phyloP scores from a whole-genome alignment of 2,329 filamentous ascomycete genomes.

The Hypoxylon sp. region DNA sequence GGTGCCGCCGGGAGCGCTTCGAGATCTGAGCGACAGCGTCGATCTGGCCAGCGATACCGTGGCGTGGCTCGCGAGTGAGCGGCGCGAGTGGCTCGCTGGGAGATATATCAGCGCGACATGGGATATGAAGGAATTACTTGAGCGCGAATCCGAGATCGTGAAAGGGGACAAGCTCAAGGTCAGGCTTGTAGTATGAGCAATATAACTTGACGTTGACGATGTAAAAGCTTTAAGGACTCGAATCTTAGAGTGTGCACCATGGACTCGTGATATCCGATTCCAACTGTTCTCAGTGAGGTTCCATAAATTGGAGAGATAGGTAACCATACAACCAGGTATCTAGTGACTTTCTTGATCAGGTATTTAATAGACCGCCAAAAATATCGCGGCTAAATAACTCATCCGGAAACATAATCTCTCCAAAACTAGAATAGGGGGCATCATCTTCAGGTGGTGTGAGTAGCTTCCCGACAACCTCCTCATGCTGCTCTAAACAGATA shows the following conservation, averaged over 20 bases:
- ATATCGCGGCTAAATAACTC: conserved; percentile 25
- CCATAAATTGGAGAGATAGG: too few species aligned
- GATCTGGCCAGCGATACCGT: conserved; percentile 47
- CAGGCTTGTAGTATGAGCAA: conserved; percentile 42
- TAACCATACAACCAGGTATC: too few species aligned
- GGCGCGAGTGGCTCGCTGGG: conserved; percentile 54
- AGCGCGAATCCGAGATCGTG: conserved; percentile 51
- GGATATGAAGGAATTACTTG: conserved; percentile 54
- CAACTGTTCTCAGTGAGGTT: too few species aligned
- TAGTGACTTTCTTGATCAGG: too few species aligned
- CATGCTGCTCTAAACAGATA: conserved; percentile 61
- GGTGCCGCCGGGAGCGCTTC: conserved; percentile 38
- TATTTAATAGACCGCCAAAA: conserved; percentile 28
- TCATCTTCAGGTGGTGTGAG: conserved; percentile 40
- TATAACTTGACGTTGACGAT: too few species aligned
- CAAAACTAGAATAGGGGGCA: neutral
- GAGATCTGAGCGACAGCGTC: conserved; percentile 32
- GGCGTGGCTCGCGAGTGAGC: conserved; percentile 48
- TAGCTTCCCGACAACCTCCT: conserved; percentile 60
- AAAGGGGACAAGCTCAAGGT: conserved; percentile 53
- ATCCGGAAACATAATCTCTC: conserved; percentile 29
- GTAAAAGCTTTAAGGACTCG: too few species aligned
- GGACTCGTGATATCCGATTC: conserved; percentile 5
- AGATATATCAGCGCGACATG: conserved; percentile 53
- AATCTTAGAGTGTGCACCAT: too few species aligned